A percentile compares a stretch with the other conserved stretches of the same genome.
These are phyloP conservation scores for Salix brachista DNA, from an alignment of 345 rosid species.

Conservation along the genomic window DNA sequence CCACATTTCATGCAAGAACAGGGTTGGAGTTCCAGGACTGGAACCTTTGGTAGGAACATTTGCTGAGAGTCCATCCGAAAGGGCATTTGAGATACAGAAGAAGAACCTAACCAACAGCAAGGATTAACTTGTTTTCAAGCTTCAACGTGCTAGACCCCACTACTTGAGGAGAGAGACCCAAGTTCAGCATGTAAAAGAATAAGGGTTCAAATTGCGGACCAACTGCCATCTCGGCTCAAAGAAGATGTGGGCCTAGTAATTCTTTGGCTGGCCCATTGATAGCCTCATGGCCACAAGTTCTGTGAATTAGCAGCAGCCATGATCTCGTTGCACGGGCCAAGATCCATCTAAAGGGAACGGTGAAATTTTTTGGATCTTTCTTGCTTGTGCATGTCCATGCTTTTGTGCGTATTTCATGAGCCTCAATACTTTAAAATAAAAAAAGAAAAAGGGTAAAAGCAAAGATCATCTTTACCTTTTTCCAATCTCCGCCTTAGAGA, in stretches of 20 bases:
- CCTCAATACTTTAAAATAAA: constrained; percentile 20
- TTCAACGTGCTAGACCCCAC: background rate
- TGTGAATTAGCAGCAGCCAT: background rate
- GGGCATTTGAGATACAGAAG: constrained; percentile 20
- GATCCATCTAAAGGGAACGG: constrained; percentile 16
- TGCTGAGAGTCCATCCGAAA: constrained; percentile 21
- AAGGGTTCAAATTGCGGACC: background rate
- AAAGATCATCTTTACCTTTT: constrained; percentile 34
- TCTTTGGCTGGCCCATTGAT: background rate
- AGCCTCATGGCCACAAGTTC: background rate
- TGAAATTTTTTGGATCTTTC: constrained; percentile 16
- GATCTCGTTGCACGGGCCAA: constrained; percentile 18
- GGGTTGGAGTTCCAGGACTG: constrained; percentile 15
- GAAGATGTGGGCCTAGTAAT: background rate
- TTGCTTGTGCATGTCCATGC: constrained; percentile 7
- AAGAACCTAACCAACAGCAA: constrained; percentile 5
- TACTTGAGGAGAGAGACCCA: background rate
- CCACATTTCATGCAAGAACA: constrained; percentile 4
- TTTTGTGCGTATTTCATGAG: constrained; percentile 20
- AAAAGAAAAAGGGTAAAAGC: constrained; percentile 4
- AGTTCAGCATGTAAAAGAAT: background rate
- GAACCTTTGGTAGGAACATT: constrained; percentile 17
- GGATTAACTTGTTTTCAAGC: background rate
- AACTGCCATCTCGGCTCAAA: background rate
- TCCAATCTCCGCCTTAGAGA: constrained; percentile 38